phyloP scores from a whole-genome alignment of 495 filamentous ascomycete genomes.

The Filosporella fistucella region DNA sequence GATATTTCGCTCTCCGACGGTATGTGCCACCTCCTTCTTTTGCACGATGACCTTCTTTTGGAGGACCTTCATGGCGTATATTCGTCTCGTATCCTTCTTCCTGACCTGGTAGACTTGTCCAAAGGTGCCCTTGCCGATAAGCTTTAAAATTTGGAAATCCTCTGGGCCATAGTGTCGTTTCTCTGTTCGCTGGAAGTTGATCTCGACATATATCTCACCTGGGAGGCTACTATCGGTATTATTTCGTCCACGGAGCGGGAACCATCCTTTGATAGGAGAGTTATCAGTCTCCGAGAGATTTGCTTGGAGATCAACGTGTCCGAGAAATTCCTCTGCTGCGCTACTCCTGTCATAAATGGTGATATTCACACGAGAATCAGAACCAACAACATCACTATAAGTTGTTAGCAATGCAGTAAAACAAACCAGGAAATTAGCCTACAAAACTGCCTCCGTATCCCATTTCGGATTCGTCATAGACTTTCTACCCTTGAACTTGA shows the following conservation, averaged over 20 bases:
- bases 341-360: constrained; percentile 84
- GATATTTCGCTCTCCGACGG: constrained; percentile 94
- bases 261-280: constrained; percentile 77
- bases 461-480: constrained; percentile 87
- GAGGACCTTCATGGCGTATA: constrained; percentile 98
- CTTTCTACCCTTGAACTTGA: constrained; percentile 51
- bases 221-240: constrained; percentile 60
- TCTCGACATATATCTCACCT: constrained; percentile 86
- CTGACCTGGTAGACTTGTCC: constrained; percentile 99
- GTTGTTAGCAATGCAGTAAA: constrained; percentile 29
- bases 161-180: constrained; percentile 94
- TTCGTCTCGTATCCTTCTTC: constrained; percentile 92
- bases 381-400: constrained; percentile 85
- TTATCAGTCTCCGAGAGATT: constrained; percentile 60
- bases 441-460: constrained; percentile 96
- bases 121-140: constrained; percentile 98
- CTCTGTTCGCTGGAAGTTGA: constrained; percentile 83
- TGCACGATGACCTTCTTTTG: constrained; percentile 99
- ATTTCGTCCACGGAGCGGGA: constrained; percentile 62
- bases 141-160: constrained; percentile 91
- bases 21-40: constrained; percentile 98
- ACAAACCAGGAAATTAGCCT: constrained; percentile 32
- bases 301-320: constrained; percentile 77
- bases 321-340: constrained; percentile 84
- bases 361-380: constrained; percentile 86